These are phyloP conservation scores for Myxozyma udenii DNA, from an alignment of 805 yeast species.

Conservation along the genomic window DNA sequence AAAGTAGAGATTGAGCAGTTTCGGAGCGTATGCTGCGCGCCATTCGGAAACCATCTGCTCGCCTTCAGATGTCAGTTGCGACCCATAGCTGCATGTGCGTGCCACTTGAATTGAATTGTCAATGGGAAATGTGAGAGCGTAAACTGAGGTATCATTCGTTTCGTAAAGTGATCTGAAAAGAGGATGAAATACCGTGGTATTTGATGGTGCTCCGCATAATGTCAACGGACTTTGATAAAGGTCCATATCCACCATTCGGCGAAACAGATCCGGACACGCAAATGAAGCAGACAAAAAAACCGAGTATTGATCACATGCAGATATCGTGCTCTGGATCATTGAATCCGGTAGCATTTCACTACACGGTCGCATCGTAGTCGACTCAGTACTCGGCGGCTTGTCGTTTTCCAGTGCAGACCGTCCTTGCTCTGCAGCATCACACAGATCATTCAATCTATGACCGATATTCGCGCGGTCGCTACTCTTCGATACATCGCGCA, in stretches of 20 bases:
- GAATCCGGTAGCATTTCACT: not conserved
- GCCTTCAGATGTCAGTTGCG: constrained; percentile 2
- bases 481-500: too few species aligned
- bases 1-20: constrained; percentile 14
- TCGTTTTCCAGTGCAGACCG: not conserved
- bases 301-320: constrained; percentile 10
- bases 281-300: constrained; percentile 19
- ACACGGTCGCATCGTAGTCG: not conserved
- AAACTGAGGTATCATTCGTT: constrained; percentile 5
- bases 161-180: constrained; percentile 4
- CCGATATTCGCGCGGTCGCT: too few species aligned
- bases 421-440: too few species aligned
- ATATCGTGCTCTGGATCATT: constrained; percentile 14
- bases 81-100: too few species aligned
- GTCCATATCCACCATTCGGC: constrained; percentile 7
- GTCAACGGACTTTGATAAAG: not conserved
- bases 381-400: not conserved
- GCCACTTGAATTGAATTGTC: constrained; percentile 2
- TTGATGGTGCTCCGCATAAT: not conserved
- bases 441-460: too few species aligned
- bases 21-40: constrained; percentile 14
- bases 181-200: not conserved
- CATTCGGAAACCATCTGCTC: constrained; percentile 10
- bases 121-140: constrained; percentile 10
- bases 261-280: constrained; percentile 14